Evolutionary conservation across 2,329 filamentous ascomycete genomes (phyloP).

Genomic region (Penicillium sp.): DNA sequence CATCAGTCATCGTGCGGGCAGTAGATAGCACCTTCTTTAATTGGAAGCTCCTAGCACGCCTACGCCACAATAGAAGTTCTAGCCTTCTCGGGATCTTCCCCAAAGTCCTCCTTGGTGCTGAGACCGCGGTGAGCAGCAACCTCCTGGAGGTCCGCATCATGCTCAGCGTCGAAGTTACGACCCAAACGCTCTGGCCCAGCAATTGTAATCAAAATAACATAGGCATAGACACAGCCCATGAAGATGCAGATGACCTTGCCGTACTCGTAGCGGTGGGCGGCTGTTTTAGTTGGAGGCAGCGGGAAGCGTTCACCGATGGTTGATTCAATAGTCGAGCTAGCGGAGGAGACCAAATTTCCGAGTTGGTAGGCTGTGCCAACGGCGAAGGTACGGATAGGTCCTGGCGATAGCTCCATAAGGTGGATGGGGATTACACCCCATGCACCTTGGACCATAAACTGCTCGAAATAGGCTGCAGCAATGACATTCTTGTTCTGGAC

Average conservation of each 20-base stretch:
- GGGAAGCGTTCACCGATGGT: constrained; percentile 74
- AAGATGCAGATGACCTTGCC: constrained; percentile 87
- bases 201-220: constrained; percentile 53
- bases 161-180: constrained; percentile 47
- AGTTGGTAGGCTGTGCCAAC: constrained; percentile 64
- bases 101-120: constrained; percentile 6
- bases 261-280: constrained; percentile 63
- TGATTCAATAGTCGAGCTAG: constrained; percentile 71
- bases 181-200: constrained; percentile 50
- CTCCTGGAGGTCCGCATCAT: constrained; percentile 48
- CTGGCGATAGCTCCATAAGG: constrained; percentile 63
- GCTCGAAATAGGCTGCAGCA: constrained; percentile 79
- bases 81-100: constrained; percentile 33
- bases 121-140: constrained; percentile 38
- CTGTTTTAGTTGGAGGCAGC: constrained; percentile 55
- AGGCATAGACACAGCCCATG: constrained; percentile 76
- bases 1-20: neutral
- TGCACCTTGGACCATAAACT: constrained; percentile 74
- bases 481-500: constrained; percentile 62
- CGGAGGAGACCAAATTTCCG: constrained; percentile 60
- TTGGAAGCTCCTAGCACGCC: neutral
- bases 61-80: constrained; percentile 4
- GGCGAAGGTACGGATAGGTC: constrained; percentile 60
- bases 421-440: constrained; percentile 74
- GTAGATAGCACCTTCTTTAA: neutral